Evolutionary conservation across 106 monocot species (phyloP), one percentile per base, ranked within the genome.

Genomic region (Posidonia australis): DNA sequence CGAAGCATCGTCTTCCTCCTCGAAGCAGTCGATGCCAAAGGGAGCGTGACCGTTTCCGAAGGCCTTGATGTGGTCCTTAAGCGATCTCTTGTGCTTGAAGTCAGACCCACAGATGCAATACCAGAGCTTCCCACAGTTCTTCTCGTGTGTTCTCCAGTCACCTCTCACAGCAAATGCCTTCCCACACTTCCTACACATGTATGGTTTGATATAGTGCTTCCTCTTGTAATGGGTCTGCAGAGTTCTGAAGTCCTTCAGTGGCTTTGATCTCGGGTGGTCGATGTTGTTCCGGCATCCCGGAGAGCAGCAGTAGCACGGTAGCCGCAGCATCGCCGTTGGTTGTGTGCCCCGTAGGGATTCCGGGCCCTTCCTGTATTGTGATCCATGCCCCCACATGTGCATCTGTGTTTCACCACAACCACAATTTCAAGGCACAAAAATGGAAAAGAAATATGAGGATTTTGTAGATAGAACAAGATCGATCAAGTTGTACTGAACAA

Each of bases 371-470:
- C 78, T 63, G 52, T 73, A 79, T 41, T 79, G 78, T 42, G 78
- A 79, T 59, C 78, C 78, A 51, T 79, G 78, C 36, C 78, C 78
- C 78, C 78, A 79, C 78, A 79, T 79, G 49, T 79, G 78, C 78
- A 79, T 79, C 78, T 79, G 68, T 46, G 23, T 23, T 55, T 55
- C 21, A 19, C 42, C 36, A 58, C 58, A 13, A 24, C 55, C 24
- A 55, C 55, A 11, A 1, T 5, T 17, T 26, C 55, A 55, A 49
- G 48, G 48, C n/a, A 16, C 48, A 11, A 17, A 49, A 13, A 11
- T 13, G n/a, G 2, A 49, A 3, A 16, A n/a, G 3, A 49, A n/a
- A 3, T n/a, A 7, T 7, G 36, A 7, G 36, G 36, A 36, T 36
- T 2, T 36, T 2, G 36, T n/a, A 36, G 23, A 22, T 11, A 22